Evolutionary conservation across 495 filamentous ascomycete species (phyloP), one percentile per base, ranked within the genome.

Genomic region (Penicillium paxilli): DNA sequence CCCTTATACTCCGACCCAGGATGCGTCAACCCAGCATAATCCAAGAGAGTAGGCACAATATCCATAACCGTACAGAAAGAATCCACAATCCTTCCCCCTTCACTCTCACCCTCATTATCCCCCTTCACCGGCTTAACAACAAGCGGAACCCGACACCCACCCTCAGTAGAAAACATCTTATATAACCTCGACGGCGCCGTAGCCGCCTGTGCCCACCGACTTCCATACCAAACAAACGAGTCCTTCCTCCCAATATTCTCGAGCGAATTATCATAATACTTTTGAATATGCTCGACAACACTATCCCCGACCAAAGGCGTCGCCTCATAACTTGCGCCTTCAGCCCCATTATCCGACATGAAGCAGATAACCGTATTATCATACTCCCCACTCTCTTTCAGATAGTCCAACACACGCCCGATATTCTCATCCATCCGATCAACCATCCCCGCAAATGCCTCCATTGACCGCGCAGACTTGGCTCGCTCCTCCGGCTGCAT

Each of bases 181-280:
- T 73, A 80, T 16, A 76, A 59, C 41, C 78, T 65, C 24, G 66
- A 72, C 20, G 81, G 77, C 14, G 82, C 77, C 11, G 79, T 83
- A 8, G 79, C 69, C 20, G 80, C 82, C 47, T 77, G 70, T 8
- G 78, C 79, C 79, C 80, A 80, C n/a, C 71, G 70, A 20, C 71
- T 77, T 2, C 83, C 81, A 54, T 86, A 85, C 82, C 83, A 85
- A 53, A 83, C 77, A 59, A 84, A 85, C 1, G 73, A 78, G 62
- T 84, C 72, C 38, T 61, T 64, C 45, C 75, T 72, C 10, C 82
- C 83, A 16, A 85, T 76, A 51, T 86, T 87, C 9, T 82, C 80
- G 26, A 83, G 62, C n/a, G 65, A 70, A 65, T 85, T 86, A 60
- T 83, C 67, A 55, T 83, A 85, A 63, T 81, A 83, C 59, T 82